These are phyloP conservation scores for Kazachstania kunashirensis DNA, from an alignment of 805 yeast species.

Conservation along the genomic window DNA sequence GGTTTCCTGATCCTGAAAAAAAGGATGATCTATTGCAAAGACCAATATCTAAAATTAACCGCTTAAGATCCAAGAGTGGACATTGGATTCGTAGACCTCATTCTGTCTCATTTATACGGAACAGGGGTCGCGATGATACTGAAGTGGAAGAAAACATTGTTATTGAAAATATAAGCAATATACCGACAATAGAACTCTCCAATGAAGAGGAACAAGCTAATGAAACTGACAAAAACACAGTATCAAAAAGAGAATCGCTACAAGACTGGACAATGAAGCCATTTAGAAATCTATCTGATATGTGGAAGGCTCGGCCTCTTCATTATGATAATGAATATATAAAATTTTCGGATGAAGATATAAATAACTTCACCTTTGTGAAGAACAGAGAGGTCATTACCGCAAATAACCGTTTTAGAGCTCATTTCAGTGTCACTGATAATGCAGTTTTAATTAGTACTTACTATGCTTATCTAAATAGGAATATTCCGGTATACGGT, in stretches of 20 bases:
- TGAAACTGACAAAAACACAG: background rate
- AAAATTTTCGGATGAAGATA: constrained; percentile 40
- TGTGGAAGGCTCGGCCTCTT: constrained; percentile 52
- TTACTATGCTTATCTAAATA: constrained; percentile 59
- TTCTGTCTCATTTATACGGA: background rate
- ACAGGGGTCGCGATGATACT: background rate
- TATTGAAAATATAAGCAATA: constrained; percentile 3
- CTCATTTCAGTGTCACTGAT: constrained; percentile 54
- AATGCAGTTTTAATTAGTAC: constrained; percentile 49
- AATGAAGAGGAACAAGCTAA: background rate
- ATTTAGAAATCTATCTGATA: constrained; percentile 20
- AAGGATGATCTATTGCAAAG: background rate
- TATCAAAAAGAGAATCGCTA: constrained; percentile 3
- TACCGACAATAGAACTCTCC: background rate
- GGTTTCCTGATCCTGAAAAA: background rate
- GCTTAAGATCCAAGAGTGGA: constrained; percentile 8
- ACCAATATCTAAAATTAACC: constrained; percentile 1
- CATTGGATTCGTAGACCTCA: constrained; percentile 4
- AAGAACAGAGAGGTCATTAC: constrained; percentile 35
- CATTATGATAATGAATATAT: constrained; percentile 43
- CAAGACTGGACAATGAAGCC: constrained; percentile 13
- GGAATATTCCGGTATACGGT: constrained; percentile 74
- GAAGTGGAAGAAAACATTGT: constrained; percentile 9
- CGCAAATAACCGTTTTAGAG: constrained; percentile 50
- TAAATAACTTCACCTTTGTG: constrained; percentile 35